Conservation (phyloP, 2,329 filamentous ascomycete genomes). For the Coniochaeta sp. region DNA sequence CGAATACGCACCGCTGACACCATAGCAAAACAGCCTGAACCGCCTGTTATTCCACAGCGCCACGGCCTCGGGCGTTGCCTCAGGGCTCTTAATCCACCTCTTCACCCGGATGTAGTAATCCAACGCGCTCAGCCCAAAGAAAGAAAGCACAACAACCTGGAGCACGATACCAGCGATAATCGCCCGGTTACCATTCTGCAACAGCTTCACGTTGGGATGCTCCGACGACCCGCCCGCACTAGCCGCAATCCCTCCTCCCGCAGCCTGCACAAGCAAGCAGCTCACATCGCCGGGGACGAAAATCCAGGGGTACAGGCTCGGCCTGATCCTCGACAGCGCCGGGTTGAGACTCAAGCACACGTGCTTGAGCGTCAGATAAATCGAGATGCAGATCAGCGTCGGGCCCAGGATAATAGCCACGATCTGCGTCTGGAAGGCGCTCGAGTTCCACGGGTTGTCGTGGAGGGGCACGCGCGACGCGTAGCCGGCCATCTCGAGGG, state of each 20-base stretch:
- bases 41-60: constrained; percentile 33
- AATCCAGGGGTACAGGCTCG: constrained; percentile 45
- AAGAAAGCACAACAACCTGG: constrained; percentile 42
- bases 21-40: constrained; percentile 36
- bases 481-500: constrained; percentile 50
- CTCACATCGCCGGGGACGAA: constrained; percentile 54
- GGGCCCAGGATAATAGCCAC: constrained; percentile 52
- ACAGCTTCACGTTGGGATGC: constrained; percentile 27
- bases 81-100: constrained; percentile 26
- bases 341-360: constrained; percentile 42
- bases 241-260: constrained; percentile 49
- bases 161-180: constrained; percentile 49
- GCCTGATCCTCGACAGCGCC: constrained; percentile 40
- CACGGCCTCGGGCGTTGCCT: constrained; percentile 21
- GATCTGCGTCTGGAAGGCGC: constrained; percentile 52
- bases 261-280: constrained; percentile 51
- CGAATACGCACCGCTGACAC: constrained; percentile 36
- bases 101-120: constrained; percentile 40
- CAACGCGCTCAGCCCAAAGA: constrained; percentile 34
- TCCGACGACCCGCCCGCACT: constrained; percentile 27
- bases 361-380: constrained; percentile 60
- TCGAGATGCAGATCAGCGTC: constrained; percentile 53
- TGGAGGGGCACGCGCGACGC: constrained; percentile 42
- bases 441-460: constrained; percentile 45
- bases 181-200: constrained; percentile 38